Evolutionary conservation across 2,329 filamentous ascomycete species (phyloP).

Genomic region (Fusarium xylarioides): DNA sequence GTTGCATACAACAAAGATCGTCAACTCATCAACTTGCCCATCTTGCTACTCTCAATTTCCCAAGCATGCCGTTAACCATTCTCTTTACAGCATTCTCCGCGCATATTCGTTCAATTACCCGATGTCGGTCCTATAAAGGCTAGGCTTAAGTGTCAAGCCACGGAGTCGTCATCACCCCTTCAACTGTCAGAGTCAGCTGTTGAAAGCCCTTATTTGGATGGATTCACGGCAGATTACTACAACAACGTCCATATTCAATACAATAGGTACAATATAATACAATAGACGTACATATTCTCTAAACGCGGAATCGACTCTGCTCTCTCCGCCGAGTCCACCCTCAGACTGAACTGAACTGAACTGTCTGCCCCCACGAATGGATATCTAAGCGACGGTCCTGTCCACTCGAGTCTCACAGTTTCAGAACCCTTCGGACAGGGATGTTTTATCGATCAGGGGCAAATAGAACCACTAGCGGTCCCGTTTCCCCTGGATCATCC

Average conservation of each 20-base stretch:
- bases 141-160: background rate
- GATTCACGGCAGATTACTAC: background rate
- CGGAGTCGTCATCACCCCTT: conserved; percentile 14
- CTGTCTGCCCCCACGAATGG: background rate
- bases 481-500: conserved; percentile 30
- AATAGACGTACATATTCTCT: background rate
- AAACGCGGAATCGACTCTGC: background rate
- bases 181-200: background rate
- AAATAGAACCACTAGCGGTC: conserved; percentile 33
- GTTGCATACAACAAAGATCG: background rate
- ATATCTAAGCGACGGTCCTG: conserved; percentile 6
- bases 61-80: background rate
- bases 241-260: background rate
- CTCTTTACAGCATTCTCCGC: conserved; percentile 4
- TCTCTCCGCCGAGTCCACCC: background rate
- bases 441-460: conserved; percentile 22
- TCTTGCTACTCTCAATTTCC: background rate
- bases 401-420: conserved; percentile 33
- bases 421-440: conserved; percentile 28
- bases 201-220: background rate
- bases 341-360: background rate
- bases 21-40: background rate
- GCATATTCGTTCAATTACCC: conserved; percentile 2
- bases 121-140: conserved; percentile 4
- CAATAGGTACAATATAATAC: background rate